Evolutionary conservation across 306 rosid genomes (phyloP).

Genomic region (Luffa acutangula): DNA sequence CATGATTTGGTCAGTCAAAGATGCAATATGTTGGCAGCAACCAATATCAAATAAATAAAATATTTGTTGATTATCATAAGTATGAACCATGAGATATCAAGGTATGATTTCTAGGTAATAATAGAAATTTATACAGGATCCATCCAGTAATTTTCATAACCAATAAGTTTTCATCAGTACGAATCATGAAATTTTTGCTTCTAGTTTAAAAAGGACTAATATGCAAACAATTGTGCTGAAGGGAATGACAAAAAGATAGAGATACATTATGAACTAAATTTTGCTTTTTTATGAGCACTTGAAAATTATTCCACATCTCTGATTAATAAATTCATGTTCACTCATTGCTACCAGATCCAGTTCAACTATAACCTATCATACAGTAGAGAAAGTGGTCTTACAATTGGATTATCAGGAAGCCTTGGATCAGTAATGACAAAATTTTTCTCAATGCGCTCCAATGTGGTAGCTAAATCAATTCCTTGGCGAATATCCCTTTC

Average conservation of each 20-base stretch:
- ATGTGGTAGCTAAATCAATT: constrained; percentile 88
- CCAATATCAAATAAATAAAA: not conserved
- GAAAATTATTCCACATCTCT: not conserved
- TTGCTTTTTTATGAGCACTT: not conserved
- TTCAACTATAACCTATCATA: not conserved
- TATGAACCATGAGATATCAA: not conserved
- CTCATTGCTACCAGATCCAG: not conserved
- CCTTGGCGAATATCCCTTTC: constrained; percentile 87
- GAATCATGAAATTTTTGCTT: not conserved
- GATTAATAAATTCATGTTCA: not conserved
- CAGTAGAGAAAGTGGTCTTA: constrained; percentile 26
- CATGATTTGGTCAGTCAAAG: not conserved
- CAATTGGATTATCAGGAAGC: constrained; percentile 94
- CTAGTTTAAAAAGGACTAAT: not conserved
- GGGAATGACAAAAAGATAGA: not conserved
- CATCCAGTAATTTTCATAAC: not conserved
- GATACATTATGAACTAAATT: not conserved
- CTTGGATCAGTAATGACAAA: constrained; percentile 97
- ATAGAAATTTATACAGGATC: not conserved
- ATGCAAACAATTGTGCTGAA: not conserved
- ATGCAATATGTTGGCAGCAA: not conserved
- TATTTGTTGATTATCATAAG: not conserved
- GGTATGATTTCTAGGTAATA: not conserved
- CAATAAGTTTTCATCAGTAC: not conserved
- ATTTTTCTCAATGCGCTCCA: constrained; percentile 94